A percentile compares a stretch with the other conserved stretches of the same genome.
phyloP scores from a whole-genome alignment of 2,329 filamentous ascomycete genomes.

The Colletotrichum plurivorum region DNA sequence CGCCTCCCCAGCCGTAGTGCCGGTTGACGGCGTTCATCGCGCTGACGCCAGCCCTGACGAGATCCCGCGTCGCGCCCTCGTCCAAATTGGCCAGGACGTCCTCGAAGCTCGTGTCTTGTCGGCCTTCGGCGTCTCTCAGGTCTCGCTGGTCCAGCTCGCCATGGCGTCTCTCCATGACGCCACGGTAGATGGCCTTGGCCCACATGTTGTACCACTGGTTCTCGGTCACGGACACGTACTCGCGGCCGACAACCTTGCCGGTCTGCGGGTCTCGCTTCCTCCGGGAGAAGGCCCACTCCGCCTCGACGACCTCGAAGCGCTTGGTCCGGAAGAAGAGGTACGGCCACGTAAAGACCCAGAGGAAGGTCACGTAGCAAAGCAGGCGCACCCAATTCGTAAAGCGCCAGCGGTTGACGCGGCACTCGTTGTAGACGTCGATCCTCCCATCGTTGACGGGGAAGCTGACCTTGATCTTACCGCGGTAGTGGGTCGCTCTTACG shows the following conservation, averaged over 20 bases:
- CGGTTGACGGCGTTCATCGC: conserved; percentile 68
- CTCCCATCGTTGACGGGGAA: conserved; percentile 71
- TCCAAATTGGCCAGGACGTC: conserved; percentile 50
- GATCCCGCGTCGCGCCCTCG: conserved; percentile 56
- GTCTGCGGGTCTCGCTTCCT: conserved; percentile 29
- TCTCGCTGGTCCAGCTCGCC: conserved; percentile 71
- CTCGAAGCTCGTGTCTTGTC: conserved; percentile 50
- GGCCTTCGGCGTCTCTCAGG: conserved; percentile 59
- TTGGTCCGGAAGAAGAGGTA: conserved; percentile 77
- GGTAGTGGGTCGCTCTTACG: conserved; percentile 77
- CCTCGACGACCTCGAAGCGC: conserved; percentile 74
- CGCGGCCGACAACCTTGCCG: conserved; percentile 44
- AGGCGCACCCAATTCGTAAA: conserved; percentile 73
- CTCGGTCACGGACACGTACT: conserved; percentile 69
- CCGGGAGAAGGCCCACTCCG: conserved; percentile 71
- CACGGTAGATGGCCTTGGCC: conserved; percentile 70
- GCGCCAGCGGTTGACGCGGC: conserved; percentile 75
- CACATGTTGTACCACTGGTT: conserved; percentile 75
- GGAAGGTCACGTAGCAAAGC: conserved; percentile 76
- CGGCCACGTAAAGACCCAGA: conserved; percentile 81
- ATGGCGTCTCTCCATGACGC: conserved; percentile 71
- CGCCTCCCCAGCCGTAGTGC: conserved; percentile 67
- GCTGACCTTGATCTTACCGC: conserved; percentile 69
- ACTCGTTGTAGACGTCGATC: conserved; percentile 75
- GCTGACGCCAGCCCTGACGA: conserved; percentile 63